phyloP scores from a whole-genome alignment of 2,329 filamentous ascomycete genomes.

The Claviceps sp. region DNA sequence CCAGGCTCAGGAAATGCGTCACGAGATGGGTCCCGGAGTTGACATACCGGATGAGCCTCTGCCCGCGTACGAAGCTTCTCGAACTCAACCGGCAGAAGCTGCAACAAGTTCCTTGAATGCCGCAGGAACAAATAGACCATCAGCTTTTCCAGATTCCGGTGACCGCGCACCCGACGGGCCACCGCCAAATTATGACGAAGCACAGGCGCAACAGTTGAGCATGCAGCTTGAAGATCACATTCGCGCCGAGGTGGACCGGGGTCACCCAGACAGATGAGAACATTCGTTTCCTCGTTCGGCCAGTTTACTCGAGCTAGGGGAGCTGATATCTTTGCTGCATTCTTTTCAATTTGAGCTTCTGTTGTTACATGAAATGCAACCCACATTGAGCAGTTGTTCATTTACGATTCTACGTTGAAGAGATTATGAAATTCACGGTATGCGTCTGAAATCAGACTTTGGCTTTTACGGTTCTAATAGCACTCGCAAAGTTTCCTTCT shows the following conservation, averaged over 20 bases:
- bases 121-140: constrained; percentile 15
- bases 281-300: not conserved
- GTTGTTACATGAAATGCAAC: not conserved
- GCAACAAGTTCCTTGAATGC: constrained; percentile 11
- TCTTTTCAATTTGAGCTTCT: not conserved
- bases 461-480: constrained; percentile 1
- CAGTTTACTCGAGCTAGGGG: not conserved
- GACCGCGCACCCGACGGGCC: constrained; percentile 52
- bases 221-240: constrained; percentile 55
- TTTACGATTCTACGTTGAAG: not conserved
- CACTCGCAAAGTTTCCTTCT: not conserved
- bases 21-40: constrained; percentile 50
- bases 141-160: constrained; percentile 22
- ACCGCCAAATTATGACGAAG: constrained; percentile 84
- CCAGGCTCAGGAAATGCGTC: constrained; percentile 64
- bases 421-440: constrained; percentile 4
- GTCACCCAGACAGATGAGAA: constrained; percentile 20
- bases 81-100: constrained; percentile 18
- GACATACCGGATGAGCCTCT: constrained; percentile 72
- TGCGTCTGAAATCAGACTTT: constrained; percentile 2
- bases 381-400: not conserved
- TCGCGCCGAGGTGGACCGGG: constrained; percentile 57
- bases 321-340: not conserved
- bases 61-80: constrained; percentile 65
- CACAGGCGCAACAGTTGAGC: constrained; percentile 56